phyloP scores from a whole-genome alignment of 1,284 basidiomycete species.

The Rugosomyces carneus region DNA sequence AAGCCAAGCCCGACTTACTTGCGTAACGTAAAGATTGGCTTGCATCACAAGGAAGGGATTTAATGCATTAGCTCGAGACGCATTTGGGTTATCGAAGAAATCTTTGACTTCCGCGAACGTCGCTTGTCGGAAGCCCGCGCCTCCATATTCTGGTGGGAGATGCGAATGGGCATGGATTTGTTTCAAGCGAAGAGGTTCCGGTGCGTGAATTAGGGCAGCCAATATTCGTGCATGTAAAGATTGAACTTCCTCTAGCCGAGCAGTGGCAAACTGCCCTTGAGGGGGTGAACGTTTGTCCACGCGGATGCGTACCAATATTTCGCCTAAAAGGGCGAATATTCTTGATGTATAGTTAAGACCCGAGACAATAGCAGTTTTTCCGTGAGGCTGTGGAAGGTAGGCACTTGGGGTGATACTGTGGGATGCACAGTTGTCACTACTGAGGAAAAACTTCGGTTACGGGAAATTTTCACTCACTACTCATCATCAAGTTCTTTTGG shows the following conservation, averaged over 20 bases:
- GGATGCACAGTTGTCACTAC: constrained; percentile 21
- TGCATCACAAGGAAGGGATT: constrained; percentile 88
- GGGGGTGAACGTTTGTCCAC: constrained; percentile 80
- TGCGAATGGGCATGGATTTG: constrained; percentile 41
- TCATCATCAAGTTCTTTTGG: constrained; percentile 82
- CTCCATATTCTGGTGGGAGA: constrained; percentile 56
- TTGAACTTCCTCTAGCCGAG: constrained; percentile 73
- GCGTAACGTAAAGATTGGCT: constrained; percentile 83
- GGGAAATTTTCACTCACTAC: constrained; percentile 51
- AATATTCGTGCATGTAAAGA: constrained; percentile 70
- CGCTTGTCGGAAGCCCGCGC: constrained; percentile 66
- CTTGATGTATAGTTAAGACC: constrained; percentile 83
- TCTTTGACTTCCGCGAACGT: constrained; percentile 83
- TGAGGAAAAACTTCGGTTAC: constrained; percentile 30
- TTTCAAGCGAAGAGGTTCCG: constrained; percentile 66
- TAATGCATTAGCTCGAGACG: constrained; percentile 72
- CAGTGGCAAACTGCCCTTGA: constrained; percentile 76
- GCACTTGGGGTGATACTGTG: constrained; percentile 71
- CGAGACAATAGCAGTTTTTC: constrained; percentile 75
- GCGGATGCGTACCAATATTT: constrained; percentile 77
- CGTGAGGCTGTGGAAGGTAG: constrained; percentile 76
- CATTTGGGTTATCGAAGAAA: constrained; percentile 85
- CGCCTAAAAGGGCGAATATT: constrained; percentile 77
- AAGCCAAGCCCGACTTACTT: constrained; percentile 40
- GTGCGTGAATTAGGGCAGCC: constrained; percentile 60